These are phyloP conservation scores for Coemansia sp. DNA, from an alignment of 192 early-diverging fungal genomes.

Conservation along the genomic window DNA sequence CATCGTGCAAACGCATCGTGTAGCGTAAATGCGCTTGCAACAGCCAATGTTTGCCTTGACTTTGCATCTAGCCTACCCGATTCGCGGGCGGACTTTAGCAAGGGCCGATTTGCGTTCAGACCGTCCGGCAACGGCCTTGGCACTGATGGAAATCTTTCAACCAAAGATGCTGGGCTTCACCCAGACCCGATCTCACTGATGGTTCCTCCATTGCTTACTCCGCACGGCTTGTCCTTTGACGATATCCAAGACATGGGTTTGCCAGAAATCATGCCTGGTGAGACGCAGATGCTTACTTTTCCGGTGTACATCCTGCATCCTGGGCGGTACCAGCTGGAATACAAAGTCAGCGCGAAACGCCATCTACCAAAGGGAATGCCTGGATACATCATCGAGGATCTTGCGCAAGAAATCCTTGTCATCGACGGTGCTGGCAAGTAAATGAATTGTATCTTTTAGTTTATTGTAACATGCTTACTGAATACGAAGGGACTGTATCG, in stretches of 20 bases:
- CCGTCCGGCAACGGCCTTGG: conserved; percentile 11
- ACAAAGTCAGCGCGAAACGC: conserved; percentile 10
- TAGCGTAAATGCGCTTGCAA: conserved; percentile 6
- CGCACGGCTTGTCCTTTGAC: conserved; percentile 31
- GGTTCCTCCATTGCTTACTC: background rate
- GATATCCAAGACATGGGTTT: conserved; percentile 20
- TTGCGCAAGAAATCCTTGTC: conserved; percentile 19
- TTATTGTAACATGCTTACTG: background rate
- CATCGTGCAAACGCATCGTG: background rate
- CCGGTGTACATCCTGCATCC: conserved; percentile 28
- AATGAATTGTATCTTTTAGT: background rate
- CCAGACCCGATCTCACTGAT: background rate
- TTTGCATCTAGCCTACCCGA: background rate
- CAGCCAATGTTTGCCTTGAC: conserved; percentile 5
- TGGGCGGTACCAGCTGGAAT: conserved; percentile 28
- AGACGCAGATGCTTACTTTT: conserved; percentile 1
- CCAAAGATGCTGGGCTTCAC: background rate
- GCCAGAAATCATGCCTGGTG: conserved; percentile 19
- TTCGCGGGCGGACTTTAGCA: background rate
- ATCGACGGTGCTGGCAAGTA: conserved; percentile 16
- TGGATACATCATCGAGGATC: background rate
- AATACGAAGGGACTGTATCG: background rate
- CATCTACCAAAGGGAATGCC: background rate
- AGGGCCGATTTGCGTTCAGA: conserved; percentile 8
- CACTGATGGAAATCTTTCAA: conserved; percentile 3